Evolutionary conservation across 2,329 filamentous ascomycete genomes (phyloP), one percentile per base, ranked within the genome.

Genomic region (Penicillium sp.): DNA sequence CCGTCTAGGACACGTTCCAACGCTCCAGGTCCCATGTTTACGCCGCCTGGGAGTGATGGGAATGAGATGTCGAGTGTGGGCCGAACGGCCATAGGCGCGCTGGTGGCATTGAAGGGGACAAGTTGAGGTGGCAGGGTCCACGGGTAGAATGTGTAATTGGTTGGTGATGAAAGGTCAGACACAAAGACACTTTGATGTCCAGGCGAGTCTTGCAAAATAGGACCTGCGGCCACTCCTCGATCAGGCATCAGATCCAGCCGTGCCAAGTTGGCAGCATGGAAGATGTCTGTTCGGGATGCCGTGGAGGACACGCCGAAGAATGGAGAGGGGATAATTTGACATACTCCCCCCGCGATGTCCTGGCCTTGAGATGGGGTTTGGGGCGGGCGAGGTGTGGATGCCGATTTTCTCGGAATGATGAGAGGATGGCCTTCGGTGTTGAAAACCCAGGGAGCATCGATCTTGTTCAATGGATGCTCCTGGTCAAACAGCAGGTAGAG

Each of bases 401-500:
- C 13, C 23, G 33, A 64, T 58, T 74, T 77, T 56, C 79, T 81
- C 13, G 92, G 92, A 51, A 99, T 88, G 41, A 97, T 82, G 44
- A 99, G 80, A 3, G 94, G 94, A 73, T 99, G 94, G 0, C 93
- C 94, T 75, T 99, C 94, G 0, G 94, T 99, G 0, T 90, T 94
- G 72, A 99, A 97, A 15, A 99, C 93, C 72, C 89, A 95, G 0
- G 92, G 86, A 0, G 87, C 87, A 73, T 97, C 94, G 39, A 95
- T 78, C 21, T 85, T 87, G 74, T 97, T 97, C 41, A 99, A 78
- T 0, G 92, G 91, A 75, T 97, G 94, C 15, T 87, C 82, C 5
- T 87, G 83, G 63, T 96, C 90, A 72, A 95, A 97, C 2, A 97
- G 84, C 53, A 99, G 79, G 72, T 95, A 97, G 61, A 99, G 80